These are phyloP conservation scores for Pyrenophora tritici-repentis DNA, from an alignment of 2,329 filamentous ascomycete species.

Conservation along the genomic window DNA sequence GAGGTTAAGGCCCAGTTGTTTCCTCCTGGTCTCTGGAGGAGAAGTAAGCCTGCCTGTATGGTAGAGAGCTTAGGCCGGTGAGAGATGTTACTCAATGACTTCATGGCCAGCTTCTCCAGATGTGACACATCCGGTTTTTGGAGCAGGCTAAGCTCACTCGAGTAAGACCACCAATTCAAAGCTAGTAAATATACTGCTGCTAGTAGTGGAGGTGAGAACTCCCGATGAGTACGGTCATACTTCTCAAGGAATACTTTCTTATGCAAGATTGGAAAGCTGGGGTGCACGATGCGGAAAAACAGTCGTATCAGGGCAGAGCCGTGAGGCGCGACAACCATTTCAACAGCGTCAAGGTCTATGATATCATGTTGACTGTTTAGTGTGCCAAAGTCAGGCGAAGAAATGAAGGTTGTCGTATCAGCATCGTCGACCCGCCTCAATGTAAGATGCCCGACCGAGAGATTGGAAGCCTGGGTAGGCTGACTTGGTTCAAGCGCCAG, in stretches of 20 bases:
- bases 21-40: slow-evolving; percentile 45
- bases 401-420: slow-evolving; percentile 31
- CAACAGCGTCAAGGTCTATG: slow-evolving; percentile 68
- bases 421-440: slow-evolving; percentile 33
- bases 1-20: slow-evolving; percentile 42
- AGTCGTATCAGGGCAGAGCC: slow-evolving; percentile 72
- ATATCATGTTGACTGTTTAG: slow-evolving; percentile 39
- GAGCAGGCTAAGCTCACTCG: slow-evolving; percentile 56
- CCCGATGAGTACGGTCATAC: slow-evolving; percentile 61
- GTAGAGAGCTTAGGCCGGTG: slow-evolving; percentile 49
- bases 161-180: slow-evolving; percentile 65
- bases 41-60: slow-evolving; percentile 47
- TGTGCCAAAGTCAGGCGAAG: slow-evolving; percentile 34
- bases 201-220: slow-evolving; percentile 64
- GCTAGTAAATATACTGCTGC: slow-evolving; percentile 67
- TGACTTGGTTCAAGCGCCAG: slow-evolving; percentile 26
- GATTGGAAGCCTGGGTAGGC: slow-evolving; percentile 7
- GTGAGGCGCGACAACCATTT: slow-evolving; percentile 71
- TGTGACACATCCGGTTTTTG: slow-evolving; percentile 49
- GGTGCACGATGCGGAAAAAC: slow-evolving; percentile 70
- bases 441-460: slow-evolving; percentile 16
- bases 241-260: slow-evolving; percentile 67
- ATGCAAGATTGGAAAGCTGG: slow-evolving; percentile 63
- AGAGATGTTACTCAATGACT: slow-evolving; percentile 45
- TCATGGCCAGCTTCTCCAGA: slow-evolving; percentile 44